Conservation (phyloP, 2,329 filamentous ascomycete genomes). For the Colletotrichum lupini region DNA sequence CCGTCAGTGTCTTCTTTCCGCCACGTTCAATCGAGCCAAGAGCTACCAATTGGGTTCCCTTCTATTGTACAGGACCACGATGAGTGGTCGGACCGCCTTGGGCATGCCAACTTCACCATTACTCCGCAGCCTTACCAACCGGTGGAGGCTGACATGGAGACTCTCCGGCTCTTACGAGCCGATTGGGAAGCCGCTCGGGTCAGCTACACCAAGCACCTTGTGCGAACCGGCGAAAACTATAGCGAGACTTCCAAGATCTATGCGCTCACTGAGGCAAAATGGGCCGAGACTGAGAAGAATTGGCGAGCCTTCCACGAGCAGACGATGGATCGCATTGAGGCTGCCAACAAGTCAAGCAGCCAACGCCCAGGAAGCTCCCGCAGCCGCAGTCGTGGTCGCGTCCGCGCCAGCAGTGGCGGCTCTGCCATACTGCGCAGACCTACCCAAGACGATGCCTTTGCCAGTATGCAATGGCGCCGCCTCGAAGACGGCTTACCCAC, state of each 20-base stretch:
- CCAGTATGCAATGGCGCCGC: constrained; percentile 54
- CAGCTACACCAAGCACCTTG: constrained; percentile 91
- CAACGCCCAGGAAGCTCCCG: constrained; percentile 43
- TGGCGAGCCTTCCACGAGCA: constrained; percentile 80
- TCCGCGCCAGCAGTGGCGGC: constrained; percentile 55
- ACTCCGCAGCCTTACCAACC: constrained; percentile 83
- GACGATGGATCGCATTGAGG: constrained; percentile 65
- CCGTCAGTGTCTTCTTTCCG: constrained; percentile 72
- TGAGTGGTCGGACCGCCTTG: constrained; percentile 85
- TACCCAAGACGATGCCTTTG: constrained; percentile 51
- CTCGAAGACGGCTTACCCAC: constrained; percentile 69
- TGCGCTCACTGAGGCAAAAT: constrained; percentile 86
- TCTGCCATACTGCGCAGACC: constrained; percentile 44
- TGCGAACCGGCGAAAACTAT: constrained; percentile 90
- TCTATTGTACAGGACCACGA: constrained; percentile 77
- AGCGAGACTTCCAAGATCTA: constrained; percentile 91
- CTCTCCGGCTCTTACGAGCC: constrained; percentile 71
- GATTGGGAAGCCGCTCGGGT: constrained; percentile 87
- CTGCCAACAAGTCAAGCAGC: constrained; percentile 47
- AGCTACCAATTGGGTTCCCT: constrained; percentile 66
- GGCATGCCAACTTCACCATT: constrained; percentile 95
- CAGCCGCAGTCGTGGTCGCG: constrained; percentile 53
- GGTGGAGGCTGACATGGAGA: constrained; percentile 66
- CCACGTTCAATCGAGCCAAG: constrained; percentile 50
- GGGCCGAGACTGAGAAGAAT: constrained; percentile 79